Base-by-base conservation (phyloP, 768 basidiomycete genomes). In the Daedaleopsis sinensis region DNA sequence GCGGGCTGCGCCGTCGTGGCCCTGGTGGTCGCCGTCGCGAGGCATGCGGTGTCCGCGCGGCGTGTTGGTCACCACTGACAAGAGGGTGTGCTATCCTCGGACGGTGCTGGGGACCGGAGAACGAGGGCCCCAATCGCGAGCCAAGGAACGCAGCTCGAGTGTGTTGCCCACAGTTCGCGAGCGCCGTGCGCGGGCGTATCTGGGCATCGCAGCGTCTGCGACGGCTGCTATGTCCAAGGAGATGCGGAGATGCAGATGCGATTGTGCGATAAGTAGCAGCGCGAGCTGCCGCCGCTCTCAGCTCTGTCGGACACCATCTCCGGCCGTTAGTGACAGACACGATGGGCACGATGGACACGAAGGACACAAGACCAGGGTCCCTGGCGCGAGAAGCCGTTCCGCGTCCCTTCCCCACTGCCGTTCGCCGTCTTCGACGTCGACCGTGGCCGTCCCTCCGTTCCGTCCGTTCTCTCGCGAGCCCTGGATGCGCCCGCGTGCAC, bases 241-340 rank as follows among this genome's bases (percentile, higher is more conserved):
- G 21, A 49, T 24, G 47, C 47, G 47, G 47, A 49, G 47, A 49
- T 49, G 47, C 47, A 49, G 47, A 42, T 42, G 39, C 39, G 39
- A 42, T 42, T 32, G 23, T 15, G 23, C 47, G 47, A 49, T 27
- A n/a, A n/a, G n/a, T n/a, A 49, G 23, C 21, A 24, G 27, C 27
- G 27, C 27, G 27, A 32, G 27, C 27, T 7, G 27, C 27, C 27
- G 27, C 27, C 27, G 3, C 27, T 32, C 27, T 32, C 27, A 32
- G 27, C 27, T 32, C 27, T 32, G 27, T 32, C 27, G 3, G 4
- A 32, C 7, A 3, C 27, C 27, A 32, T 32, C 7, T 32, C 27
- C 4, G 27, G 27, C 27, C 27, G 27, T 32, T 32, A 32, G 27
- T 32, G 7, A 32, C 27, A 32, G 27, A 32, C 27, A 32, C 27